phyloP scores from a whole-genome alignment of 108 stramenopile species.

The Nannochloropsis oceanica region DNA sequence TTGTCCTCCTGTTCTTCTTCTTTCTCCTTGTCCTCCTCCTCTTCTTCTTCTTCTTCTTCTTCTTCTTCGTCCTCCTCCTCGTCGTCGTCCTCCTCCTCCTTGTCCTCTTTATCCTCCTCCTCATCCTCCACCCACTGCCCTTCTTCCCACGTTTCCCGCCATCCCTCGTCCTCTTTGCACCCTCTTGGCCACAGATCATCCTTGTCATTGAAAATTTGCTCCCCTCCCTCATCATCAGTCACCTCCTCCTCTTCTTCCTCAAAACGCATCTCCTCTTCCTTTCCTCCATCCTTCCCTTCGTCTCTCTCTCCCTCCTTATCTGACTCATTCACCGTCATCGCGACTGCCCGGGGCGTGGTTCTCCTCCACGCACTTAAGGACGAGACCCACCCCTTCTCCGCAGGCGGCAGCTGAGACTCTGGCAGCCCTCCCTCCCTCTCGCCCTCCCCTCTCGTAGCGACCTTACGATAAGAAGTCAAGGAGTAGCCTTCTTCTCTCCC shows the following conservation, averaged over 20 bases:
- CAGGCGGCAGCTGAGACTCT: not conserved
- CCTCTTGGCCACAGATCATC: not conserved
- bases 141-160: not conserved
- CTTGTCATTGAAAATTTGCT: not conserved
- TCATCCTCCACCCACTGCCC: not conserved
- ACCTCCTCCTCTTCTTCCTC: not conserved
- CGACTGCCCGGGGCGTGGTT: too few relatives aligned
- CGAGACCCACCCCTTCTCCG: not conserved
- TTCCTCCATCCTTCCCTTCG: not conserved
- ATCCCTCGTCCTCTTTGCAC: not conserved
- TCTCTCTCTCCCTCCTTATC: not conserved
- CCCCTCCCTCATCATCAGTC: not conserved
- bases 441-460: not conserved
- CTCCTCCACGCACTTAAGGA: not conserved
- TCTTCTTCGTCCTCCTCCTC: not conserved
- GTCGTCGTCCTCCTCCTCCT: not conserved
- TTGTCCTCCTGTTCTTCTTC: not conserved
- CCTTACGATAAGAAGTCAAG: too few relatives aligned
- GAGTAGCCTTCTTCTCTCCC: not conserved
- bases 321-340: not conserved
- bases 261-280: not conserved
- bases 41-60: not conserved
- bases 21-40: not conserved
- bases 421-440: not conserved
- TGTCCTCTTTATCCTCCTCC: not conserved